Conservation (phyloP, 2,329 filamentous ascomycete genomes). For the Cadophora sp. region DNA sequence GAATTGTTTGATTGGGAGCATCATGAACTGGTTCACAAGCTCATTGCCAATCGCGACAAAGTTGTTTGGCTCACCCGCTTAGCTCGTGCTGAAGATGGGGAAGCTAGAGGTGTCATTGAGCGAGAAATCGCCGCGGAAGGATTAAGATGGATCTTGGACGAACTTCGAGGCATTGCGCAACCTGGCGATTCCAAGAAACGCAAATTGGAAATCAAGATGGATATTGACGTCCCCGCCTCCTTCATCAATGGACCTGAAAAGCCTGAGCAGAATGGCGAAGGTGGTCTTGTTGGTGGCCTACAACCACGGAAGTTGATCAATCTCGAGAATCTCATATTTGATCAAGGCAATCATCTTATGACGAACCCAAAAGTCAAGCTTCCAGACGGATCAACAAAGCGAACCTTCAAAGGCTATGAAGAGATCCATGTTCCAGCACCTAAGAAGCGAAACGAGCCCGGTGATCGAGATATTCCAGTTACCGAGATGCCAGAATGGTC, state of each 20-base stretch:
- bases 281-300: slow-evolving; percentile 78
- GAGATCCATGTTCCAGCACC: slow-evolving; percentile 97
- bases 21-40: slow-evolving; percentile 87
- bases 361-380: slow-evolving; percentile 97
- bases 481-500: slow-evolving; percentile 94
- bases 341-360: slow-evolving; percentile 98
- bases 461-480: slow-evolving; percentile 82
- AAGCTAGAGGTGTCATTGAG: slow-evolving; percentile 79
- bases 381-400: slow-evolving; percentile 92
- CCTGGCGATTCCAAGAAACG: slow-evolving; percentile 63
- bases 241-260: slow-evolving; percentile 57
- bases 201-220: slow-evolving; percentile 92
- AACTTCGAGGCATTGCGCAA: slow-evolving; percentile 77
- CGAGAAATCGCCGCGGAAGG: slow-evolving; percentile 92
- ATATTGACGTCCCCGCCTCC: slow-evolving; percentile 77
- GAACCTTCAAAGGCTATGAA: slow-evolving; percentile 97
- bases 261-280: slow-evolving; percentile 64
- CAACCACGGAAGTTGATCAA: slow-evolving; percentile 90
- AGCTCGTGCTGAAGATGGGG: slow-evolving; percentile 80
- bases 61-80: slow-evolving; percentile 94
- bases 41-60: slow-evolving; percentile 92
- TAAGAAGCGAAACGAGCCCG: slow-evolving; percentile 82
- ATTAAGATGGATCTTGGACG: slow-evolving; percentile 84
- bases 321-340: slow-evolving; percentile 93
- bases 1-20: slow-evolving; percentile 98